These are phyloP conservation scores for Tylopilus cervinicoccineus DNA, from an alignment of 768 basidiomycete genomes.

Conservation along the genomic window DNA sequence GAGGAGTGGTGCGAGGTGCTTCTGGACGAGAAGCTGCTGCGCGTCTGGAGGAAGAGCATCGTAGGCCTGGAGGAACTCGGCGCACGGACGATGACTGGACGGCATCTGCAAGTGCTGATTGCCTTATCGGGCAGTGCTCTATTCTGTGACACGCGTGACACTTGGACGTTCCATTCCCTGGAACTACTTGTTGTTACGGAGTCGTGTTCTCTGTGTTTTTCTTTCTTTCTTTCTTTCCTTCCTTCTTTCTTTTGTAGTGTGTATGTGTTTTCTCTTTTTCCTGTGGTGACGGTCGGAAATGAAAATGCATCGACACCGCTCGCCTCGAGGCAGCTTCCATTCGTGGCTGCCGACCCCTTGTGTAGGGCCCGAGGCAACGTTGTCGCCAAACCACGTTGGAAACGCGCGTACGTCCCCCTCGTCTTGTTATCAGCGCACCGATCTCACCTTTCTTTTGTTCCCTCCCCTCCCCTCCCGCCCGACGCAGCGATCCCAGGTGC, in stretches of 20 bases:
- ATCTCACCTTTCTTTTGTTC: conserved; percentile 33
- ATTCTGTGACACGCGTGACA: no score
- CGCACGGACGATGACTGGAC: no score
- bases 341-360: conserved; percentile 37
- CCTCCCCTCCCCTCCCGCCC: conserved; percentile 4
- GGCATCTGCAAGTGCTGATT: not conserved
- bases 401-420: conserved; percentile 45
- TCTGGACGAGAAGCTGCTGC: conserved; percentile 45
- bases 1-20: conserved; percentile 47
- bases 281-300: conserved; percentile 5
- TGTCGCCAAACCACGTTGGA: conserved; percentile 55
- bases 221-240: no score
- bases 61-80: conserved; percentile 46
- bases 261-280: not conserved
- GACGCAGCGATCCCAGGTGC: not conserved
- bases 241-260: no score
- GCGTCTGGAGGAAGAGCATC: conserved; percentile 51
- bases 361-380: conserved; percentile 36
- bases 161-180: no score
- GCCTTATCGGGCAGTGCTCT: no score
- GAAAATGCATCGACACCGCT: not conserved
- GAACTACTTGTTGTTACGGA: no score
- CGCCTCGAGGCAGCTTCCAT: conserved; percentile 49
- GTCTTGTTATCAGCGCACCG: conserved; percentile 29
- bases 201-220: no score